These are phyloP conservation scores for Tulasnella sp. DNA, from an alignment of 768 basidiomycete species.

Conservation along the genomic window DNA sequence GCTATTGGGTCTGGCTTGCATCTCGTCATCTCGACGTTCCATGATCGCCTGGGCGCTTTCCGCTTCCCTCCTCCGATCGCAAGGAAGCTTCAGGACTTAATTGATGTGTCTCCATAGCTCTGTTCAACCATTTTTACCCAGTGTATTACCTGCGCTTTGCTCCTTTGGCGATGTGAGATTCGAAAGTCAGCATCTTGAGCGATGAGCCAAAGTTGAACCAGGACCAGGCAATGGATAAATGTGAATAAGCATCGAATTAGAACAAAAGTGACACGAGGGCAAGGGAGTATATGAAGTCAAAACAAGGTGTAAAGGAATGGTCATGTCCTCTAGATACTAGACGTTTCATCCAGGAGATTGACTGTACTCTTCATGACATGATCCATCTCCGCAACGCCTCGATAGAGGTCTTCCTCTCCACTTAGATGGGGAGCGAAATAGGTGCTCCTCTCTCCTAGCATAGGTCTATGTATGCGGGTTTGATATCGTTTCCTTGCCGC, in stretches of 20 bases:
- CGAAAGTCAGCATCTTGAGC: not conserved
- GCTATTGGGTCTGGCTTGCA: conserved; percentile 57
- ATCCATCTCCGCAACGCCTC: not conserved
- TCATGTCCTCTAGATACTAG: not conserved
- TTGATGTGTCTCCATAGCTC: conserved; percentile 30
- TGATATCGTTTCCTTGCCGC: not conserved
- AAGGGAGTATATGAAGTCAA: not conserved
- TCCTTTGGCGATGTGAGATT: not conserved
- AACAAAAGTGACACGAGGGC: not conserved
- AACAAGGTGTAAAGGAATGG: not conserved
- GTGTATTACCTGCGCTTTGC: not conserved
- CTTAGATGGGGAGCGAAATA: not conserved
- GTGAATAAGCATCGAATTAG: not conserved
- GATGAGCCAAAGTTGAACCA: not conserved
- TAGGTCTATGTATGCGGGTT: not conserved
- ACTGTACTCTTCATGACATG: not conserved
- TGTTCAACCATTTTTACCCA: conserved; percentile 17
- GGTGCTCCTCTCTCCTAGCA: not conserved
- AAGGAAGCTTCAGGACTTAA: conserved; percentile 54
- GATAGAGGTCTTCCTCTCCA: not conserved
- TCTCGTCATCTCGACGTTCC: conserved; percentile 60
- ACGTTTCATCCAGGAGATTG: not conserved
- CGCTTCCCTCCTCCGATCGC: conserved; percentile 63
- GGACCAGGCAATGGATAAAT: not conserved
- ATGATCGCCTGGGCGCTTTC: conserved; percentile 61